Conservation (phyloP, 768 basidiomycete genomes). For the Leccinum ochraceum region DNA sequence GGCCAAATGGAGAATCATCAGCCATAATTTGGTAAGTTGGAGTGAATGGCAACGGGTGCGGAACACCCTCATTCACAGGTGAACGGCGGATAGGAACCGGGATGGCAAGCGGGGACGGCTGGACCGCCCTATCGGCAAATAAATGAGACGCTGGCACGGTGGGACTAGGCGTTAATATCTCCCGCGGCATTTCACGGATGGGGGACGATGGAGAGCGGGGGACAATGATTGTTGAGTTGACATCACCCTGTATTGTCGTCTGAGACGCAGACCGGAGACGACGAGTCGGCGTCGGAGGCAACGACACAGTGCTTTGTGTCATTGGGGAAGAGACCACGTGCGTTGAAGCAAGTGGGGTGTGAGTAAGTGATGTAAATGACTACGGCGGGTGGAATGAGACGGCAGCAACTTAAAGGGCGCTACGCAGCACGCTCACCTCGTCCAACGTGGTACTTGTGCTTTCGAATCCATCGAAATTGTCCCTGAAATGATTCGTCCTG, state of each 20-base stretch:
- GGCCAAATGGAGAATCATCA: slow-evolving; percentile 33
- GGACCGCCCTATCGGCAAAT: not conserved
- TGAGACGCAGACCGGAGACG: slow-evolving; percentile 21
- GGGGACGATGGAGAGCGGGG: not conserved
- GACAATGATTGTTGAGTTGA: not conserved
- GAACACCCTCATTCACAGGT: not conserved
- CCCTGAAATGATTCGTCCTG: slow-evolving; percentile 2
- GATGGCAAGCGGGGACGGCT: slow-evolving; percentile 17
- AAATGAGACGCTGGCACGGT: not conserved
- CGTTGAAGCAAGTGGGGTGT: slow-evolving; percentile 49
- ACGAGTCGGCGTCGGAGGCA: slow-evolving; percentile 18
- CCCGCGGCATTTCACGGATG: slow-evolving; percentile 7
- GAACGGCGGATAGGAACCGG: not conserved
- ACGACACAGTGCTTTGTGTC: slow-evolving; percentile 13
- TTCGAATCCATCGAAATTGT: slow-evolving; percentile 21
- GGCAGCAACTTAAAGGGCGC: not conserved
- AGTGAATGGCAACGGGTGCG: slow-evolving; percentile 18
- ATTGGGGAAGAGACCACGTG: slow-evolving; percentile 40
- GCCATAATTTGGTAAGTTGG: slow-evolving; percentile 17
- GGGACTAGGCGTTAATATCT: not conserved
- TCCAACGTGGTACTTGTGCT: slow-evolving; percentile 39
- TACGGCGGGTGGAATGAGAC: slow-evolving; percentile 21
- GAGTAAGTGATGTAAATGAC: slow-evolving; percentile 48
- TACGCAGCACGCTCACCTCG: slow-evolving; percentile 41
- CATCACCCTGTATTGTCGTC: slow-evolving; percentile 12